Conservation (phyloP, 495 filamentous ascomycete species). For the Penicillium cinerascens region DNA sequence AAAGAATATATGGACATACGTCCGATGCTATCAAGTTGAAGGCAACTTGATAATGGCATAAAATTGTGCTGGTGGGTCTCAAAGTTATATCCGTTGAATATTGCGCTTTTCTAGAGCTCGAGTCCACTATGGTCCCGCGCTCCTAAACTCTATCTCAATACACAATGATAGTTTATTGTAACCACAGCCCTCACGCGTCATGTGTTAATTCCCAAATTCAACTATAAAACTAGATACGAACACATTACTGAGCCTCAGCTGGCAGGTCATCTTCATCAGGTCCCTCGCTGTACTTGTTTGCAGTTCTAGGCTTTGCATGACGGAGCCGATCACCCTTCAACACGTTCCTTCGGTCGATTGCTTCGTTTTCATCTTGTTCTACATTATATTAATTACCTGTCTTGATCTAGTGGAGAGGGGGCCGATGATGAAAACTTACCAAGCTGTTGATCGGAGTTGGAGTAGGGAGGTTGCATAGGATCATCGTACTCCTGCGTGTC, state of each 20-base stretch:
- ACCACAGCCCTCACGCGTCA: too few relatives aligned
- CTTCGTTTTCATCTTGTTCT: slow-evolving; percentile 3
- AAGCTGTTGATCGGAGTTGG: slow-evolving; percentile 6
- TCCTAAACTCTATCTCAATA: too few relatives aligned
- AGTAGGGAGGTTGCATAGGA: slow-evolving; percentile 3
- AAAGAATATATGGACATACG: too few relatives aligned
- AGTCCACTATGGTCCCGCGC: too few relatives aligned
- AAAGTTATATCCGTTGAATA: too few relatives aligned
- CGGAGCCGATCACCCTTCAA: slow-evolving; percentile 25
- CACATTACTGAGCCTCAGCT: not conserved
- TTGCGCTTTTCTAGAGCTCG: too few relatives aligned
- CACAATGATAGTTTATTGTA: too few relatives aligned
- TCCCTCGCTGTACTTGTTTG: slow-evolving; percentile 27
- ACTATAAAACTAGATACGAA: too few relatives aligned
- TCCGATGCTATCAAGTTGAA: too few relatives aligned
- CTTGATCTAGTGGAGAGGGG: not conserved
- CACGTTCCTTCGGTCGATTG: slow-evolving; percentile 13
- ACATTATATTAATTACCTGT: not conserved
- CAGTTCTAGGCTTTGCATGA: slow-evolving; percentile 24
- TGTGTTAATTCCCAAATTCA: too few relatives aligned
- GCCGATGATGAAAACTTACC: not conserved
- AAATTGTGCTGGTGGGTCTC: too few relatives aligned
- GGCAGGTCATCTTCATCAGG: slow-evolving; percentile 30
- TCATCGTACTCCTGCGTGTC: slow-evolving; percentile 4
- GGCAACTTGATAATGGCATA: too few relatives aligned